Conservation (phyloP, 441 rosid species). For the Eruca vesicaria region DNA sequence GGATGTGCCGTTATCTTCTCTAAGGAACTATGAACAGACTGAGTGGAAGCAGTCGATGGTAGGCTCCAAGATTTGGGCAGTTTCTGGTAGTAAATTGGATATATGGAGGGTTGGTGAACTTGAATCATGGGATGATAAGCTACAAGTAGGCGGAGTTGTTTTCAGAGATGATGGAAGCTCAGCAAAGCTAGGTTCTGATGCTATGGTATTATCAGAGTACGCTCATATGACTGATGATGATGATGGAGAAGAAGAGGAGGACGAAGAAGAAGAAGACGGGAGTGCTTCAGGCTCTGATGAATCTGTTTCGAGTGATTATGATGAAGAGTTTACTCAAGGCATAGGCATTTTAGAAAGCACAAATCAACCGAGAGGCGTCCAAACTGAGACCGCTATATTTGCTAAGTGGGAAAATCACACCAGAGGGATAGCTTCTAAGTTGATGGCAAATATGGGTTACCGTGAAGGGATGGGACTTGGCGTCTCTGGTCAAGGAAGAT, state of each 20-base stretch:
- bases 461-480: conserved; percentile 97
- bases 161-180: conserved; percentile 73
- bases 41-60: conserved; percentile 75
- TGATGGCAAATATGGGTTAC: conserved; percentile 98
- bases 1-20: conserved; percentile 67
- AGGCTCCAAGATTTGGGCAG: conserved; percentile 84
- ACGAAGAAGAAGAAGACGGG: conserved; percentile 54
- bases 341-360: conserved; percentile 69
- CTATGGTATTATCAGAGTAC: conserved; percentile 57
- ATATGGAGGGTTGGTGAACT: conserved; percentile 92
- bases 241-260: conserved; percentile 58
- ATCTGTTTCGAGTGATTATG: conserved; percentile 60
- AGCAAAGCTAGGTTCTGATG: conserved; percentile 55
- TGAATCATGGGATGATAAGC: conserved; percentile 84
- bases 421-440: conserved; percentile 90
- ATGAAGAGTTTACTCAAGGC: conserved; percentile 60
- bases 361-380: conserved; percentile 60
- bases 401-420: conserved; percentile 99
- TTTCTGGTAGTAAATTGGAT: conserved; percentile 51
- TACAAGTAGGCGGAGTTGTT: conserved; percentile 63
- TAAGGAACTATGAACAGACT: conserved; percentile 64
- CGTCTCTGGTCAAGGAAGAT: conserved; percentile 79
- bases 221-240: conserved; percentile 67
- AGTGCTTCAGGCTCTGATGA: conserved; percentile 58
- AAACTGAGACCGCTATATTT: conserved; percentile 74